phyloP scores from a whole-genome alignment of 2,329 filamentous ascomycete species.

The Xylariaceae sp. region DNA sequence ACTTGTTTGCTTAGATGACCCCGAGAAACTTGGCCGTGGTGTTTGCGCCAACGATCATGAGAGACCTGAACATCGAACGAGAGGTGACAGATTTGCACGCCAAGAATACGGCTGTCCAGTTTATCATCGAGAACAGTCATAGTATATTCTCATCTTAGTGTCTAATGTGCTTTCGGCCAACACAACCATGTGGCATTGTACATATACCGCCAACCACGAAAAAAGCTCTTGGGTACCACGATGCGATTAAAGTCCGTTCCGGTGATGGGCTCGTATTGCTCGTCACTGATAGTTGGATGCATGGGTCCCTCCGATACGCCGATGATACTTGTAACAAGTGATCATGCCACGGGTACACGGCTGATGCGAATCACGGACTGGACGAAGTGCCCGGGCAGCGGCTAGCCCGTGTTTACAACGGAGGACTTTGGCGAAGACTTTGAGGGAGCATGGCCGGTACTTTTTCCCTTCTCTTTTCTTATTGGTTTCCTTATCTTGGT shows the following conservation, averaged over 20 bases:
- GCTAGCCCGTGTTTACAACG: constrained; percentile 20
- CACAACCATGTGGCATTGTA: constrained; percentile 22
- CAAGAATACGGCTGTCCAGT: constrained; percentile 89
- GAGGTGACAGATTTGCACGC: constrained; percentile 95
- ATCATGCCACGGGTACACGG: background rate
- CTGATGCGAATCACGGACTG: background rate
- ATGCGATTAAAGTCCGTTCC: background rate
- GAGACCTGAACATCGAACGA: constrained; percentile 79
- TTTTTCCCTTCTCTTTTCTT: background rate
- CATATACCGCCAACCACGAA: constrained; percentile 19
- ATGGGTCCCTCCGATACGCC: background rate
- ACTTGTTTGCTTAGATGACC: constrained; percentile 63
- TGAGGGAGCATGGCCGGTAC: constrained; percentile 28
- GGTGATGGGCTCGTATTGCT: constrained; percentile 4
- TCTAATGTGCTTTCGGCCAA: constrained; percentile 2
- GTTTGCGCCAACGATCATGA: constrained; percentile 96
- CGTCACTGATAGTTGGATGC: background rate
- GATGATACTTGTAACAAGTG: background rate
- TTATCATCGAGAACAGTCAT: constrained; percentile 84
- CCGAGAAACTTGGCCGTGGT: constrained; percentile 94
- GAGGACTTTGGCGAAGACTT: constrained; percentile 23
- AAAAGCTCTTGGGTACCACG: background rate
- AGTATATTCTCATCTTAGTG: constrained; percentile 63
- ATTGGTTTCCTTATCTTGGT: constrained; percentile 8
- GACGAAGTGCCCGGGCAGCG: constrained; percentile 19